Evolutionary conservation across 768 basidiomycete species (phyloP).

Genomic region (Boletus subcaerulescens): DNA sequence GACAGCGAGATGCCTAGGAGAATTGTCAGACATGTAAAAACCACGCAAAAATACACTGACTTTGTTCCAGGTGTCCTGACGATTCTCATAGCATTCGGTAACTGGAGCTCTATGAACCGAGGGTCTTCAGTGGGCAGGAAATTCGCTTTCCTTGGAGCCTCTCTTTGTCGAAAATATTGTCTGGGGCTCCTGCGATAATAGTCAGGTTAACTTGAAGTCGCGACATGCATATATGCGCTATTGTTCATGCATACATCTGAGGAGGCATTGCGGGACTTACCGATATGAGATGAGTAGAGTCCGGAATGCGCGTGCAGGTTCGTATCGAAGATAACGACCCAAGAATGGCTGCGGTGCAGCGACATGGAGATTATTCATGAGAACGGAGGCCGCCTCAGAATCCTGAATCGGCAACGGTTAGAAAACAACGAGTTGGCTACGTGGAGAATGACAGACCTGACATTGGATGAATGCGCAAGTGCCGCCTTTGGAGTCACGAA

Average conservation of each 20-base stretch:
- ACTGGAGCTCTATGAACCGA: constrained; percentile 41
- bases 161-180: constrained; percentile 20
- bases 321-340: constrained; percentile 72
- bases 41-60: constrained; percentile 32
- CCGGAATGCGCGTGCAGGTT: constrained; percentile 72
- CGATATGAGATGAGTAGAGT: constrained; percentile 75
- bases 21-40: background rate
- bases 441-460: constrained; percentile 47
- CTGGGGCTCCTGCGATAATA: constrained; percentile 16
- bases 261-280: constrained; percentile 31
- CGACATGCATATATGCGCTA: constrained; percentile 22
- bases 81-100: constrained; percentile 61
- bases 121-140: constrained; percentile 15
- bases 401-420: constrained; percentile 39
- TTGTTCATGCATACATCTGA: constrained; percentile 13
- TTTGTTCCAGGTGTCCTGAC: constrained; percentile 51
- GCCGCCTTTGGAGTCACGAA: constrained; percentile 73
- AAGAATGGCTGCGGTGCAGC: constrained; percentile 59
- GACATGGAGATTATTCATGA: constrained; percentile 60
- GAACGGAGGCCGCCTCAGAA: constrained; percentile 49
- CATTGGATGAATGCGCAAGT: constrained; percentile 87
- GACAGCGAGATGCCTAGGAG: constrained; percentile 38
- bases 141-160: constrained; percentile 12
- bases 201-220: constrained; percentile 6
- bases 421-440: background rate